Conservation (phyloP, 1,284 basidiomycete genomes). For the Inonotus hispidus region DNA sequence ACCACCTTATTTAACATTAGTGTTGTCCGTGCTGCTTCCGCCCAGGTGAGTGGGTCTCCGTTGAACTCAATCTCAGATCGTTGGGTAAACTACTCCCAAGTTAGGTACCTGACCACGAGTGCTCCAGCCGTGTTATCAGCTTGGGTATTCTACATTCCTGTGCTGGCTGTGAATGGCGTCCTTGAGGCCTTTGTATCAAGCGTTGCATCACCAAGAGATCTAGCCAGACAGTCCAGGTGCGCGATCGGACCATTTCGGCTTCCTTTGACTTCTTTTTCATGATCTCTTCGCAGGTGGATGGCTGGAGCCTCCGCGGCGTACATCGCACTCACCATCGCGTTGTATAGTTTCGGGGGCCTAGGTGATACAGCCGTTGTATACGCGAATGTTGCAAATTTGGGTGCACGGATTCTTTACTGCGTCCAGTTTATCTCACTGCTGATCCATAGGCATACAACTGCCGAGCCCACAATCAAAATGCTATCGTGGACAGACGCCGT, state of each 20-base stretch:
- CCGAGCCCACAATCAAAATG: slow-evolving; percentile 20
- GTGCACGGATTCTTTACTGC: slow-evolving; percentile 52
- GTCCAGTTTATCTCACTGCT: slow-evolving; percentile 32
- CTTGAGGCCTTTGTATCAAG: slow-evolving; percentile 87
- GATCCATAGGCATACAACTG: slow-evolving; percentile 28
- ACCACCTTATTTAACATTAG: slow-evolving; percentile 65
- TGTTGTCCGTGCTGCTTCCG: slow-evolving; percentile 69
- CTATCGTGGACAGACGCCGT: slow-evolving; percentile 3
- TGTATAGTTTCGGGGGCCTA: slow-evolving; percentile 41
- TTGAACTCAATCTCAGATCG: slow-evolving; percentile 1
- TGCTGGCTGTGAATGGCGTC: slow-evolving; percentile 83
- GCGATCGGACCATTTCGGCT: slow-evolving; percentile 25
- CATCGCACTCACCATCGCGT: slow-evolving; percentile 44
- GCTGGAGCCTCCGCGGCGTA: slow-evolving; percentile 59
- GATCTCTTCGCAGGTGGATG: slow-evolving; percentile 50
- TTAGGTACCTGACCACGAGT: slow-evolving; percentile 61
- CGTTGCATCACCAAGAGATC: slow-evolving; percentile 58
- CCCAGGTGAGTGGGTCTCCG: slow-evolving; percentile 25
- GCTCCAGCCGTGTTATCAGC: slow-evolving; percentile 68
- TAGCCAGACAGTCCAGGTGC: slow-evolving; percentile 60
- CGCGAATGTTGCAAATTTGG: slow-evolving; percentile 66
- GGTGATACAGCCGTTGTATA: slow-evolving; percentile 72
- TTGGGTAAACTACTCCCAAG: not conserved
- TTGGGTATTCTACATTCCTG: slow-evolving; percentile 84
- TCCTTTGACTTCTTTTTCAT: slow-evolving; percentile 9